Percentiles rank a stretch among this genome's conserved stretches.
These are phyloP conservation scores for Boletellus sp. DNA, from an alignment of 768 basidiomycete species.

Conservation along the genomic window DNA sequence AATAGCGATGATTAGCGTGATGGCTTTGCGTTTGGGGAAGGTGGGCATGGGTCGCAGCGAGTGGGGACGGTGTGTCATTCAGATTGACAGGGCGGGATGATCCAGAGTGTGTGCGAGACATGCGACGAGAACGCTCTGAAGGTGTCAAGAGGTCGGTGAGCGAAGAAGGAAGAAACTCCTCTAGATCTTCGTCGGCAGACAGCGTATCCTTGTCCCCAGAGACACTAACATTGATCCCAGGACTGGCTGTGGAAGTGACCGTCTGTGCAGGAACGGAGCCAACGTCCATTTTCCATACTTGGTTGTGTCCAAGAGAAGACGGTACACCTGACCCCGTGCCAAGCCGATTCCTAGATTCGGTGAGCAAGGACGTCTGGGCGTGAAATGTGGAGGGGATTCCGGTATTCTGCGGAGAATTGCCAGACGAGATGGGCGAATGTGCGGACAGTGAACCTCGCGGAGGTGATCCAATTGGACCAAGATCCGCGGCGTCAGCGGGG, in stretches of 20 bases:
- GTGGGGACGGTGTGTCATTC: slow-evolving; percentile 20
- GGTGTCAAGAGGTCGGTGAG: slow-evolving; percentile 88
- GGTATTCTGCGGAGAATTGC: slow-evolving; percentile 40
- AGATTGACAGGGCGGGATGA: slow-evolving; percentile 24
- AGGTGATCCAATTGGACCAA: slow-evolving; percentile 83
- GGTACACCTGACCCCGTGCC: slow-evolving; percentile 45
- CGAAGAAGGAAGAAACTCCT: slow-evolving; percentile 86
- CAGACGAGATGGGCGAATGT: slow-evolving; percentile 51
- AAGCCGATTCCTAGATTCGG: slow-evolving; percentile 36
- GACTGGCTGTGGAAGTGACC: slow-evolving; percentile 2
- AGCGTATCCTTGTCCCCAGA: slow-evolving; percentile 43
- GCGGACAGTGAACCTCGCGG: slow-evolving; percentile 47
- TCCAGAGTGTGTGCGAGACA: slow-evolving; percentile 69
- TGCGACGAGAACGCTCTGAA: slow-evolving; percentile 76
- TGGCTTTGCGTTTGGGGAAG: slow-evolving; percentile 19
- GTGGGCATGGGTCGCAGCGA: slow-evolving; percentile 9
- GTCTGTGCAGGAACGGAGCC: slow-evolving; percentile 22
- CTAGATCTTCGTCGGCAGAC: slow-evolving; percentile 62
- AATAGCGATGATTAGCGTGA: slow-evolving; percentile 59
- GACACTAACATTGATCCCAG: slow-evolving; percentile 16
- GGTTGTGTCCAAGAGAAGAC: slow-evolving; percentile 52
- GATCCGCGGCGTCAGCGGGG: slow-evolving; percentile 46
- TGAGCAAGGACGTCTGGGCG: slow-evolving; percentile 52
- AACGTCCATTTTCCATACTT: slow-evolving; percentile 28
- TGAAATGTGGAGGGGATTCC: slow-evolving; percentile 65